Percentiles rank a stretch among this genome's conserved stretches.
These are phyloP conservation scores for Viola pubescens DNA, from an alignment of 441 rosid species.

Conservation along the genomic window DNA sequence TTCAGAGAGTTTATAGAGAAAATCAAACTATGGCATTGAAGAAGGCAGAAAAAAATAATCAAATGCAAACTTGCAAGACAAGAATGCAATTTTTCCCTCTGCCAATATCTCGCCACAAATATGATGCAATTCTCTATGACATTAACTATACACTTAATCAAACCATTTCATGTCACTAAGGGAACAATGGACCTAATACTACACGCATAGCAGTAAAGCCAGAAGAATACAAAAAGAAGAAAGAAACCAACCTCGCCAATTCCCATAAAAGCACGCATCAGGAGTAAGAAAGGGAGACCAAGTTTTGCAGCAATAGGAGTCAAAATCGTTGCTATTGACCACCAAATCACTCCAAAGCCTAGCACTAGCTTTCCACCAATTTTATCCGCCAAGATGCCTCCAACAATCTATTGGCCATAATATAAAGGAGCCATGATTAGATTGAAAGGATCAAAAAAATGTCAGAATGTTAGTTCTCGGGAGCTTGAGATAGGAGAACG, in stretches of 20 bases:
- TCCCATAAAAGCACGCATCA: constrained; percentile 96
- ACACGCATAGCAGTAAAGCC: constrained; percentile 4
- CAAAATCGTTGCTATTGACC: constrained; percentile 85
- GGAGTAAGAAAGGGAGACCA: constrained; percentile 84
- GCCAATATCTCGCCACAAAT: no score
- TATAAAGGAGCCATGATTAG: constrained; percentile 15
- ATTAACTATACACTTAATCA: not conserved
- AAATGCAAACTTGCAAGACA: no score
- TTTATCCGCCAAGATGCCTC: constrained; percentile 99
- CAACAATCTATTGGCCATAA: constrained; percentile 53
- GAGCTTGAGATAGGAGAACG: not conserved
- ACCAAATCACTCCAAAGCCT: constrained; percentile 97
- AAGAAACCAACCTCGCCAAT: constrained; percentile 76
- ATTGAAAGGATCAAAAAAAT: not conserved
- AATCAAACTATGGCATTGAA: no score
- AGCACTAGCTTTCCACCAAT: constrained; percentile 85
- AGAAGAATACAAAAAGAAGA: constrained; percentile 15
- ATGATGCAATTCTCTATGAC: no score
- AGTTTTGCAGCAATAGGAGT: constrained; percentile 94
- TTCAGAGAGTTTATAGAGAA: no score
- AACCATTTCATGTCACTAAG: not conserved
- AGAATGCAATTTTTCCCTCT: no score
- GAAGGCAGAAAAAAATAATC: no score
- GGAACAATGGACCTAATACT: not conserved
- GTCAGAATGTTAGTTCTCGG: not conserved